Conservation (phyloP, 768 basidiomycete species). For the Boletus rubescentipes region DNA sequence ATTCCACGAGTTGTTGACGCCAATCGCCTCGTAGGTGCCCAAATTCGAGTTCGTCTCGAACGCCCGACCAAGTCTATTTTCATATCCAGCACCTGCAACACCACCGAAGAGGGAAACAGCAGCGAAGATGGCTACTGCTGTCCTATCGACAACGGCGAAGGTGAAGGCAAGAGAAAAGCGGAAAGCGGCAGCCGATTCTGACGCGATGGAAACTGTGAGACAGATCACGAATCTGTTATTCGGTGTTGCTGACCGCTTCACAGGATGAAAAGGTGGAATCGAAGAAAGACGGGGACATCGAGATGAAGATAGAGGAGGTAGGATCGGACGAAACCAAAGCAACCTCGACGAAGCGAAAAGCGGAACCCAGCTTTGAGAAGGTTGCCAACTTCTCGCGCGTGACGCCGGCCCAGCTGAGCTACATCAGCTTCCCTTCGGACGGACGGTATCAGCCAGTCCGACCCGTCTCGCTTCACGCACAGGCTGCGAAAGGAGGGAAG, state of each 20-base stretch:
- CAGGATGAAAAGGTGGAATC: constrained; percentile 56
- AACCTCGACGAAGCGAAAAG: constrained; percentile 55
- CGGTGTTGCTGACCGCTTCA: constrained; percentile 14
- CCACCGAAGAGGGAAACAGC: constrained; percentile 92
- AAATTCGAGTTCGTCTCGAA: constrained; percentile 91
- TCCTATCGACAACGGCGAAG: constrained; percentile 95
- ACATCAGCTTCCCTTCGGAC: constrained; percentile 77
- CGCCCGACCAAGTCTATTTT: constrained; percentile 86
- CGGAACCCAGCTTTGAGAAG: constrained; percentile 74
- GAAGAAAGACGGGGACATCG: constrained; percentile 64
- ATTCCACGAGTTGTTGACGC: not conserved
- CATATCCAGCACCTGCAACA: constrained; percentile 84
- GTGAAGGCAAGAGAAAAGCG: constrained; percentile 94
- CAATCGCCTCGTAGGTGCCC: constrained; percentile 64
- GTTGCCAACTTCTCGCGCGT: constrained; percentile 90
- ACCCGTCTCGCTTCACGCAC: constrained; percentile 54
- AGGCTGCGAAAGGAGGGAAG: constrained; percentile 37
- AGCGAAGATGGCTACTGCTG: constrained; percentile 90
- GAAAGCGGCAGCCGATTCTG: constrained; percentile 81
- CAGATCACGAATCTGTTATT: not conserved
- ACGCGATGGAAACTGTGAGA: constrained; percentile 80
- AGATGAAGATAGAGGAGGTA: constrained; percentile 74
- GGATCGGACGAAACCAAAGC: constrained; percentile 56
- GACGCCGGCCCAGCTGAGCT: constrained; percentile 82
- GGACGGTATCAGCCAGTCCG: constrained; percentile 89